phyloP scores from a whole-genome alignment of 371 early-diverging fungal genomes.

The Dinochytrium kinnereticum region DNA sequence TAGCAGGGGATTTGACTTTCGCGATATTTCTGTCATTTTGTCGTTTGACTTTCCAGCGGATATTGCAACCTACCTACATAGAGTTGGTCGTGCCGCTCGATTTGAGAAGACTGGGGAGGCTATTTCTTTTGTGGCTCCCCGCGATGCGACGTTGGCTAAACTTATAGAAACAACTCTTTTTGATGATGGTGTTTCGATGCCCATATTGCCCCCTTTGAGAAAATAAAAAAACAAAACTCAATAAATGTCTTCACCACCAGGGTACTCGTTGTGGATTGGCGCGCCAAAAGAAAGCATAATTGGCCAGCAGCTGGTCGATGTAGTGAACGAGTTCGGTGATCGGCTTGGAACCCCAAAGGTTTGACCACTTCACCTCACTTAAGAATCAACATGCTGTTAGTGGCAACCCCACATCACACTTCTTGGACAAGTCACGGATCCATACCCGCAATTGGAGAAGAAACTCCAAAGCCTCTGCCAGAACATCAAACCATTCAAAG shows the following conservation, averaged over 20 bases:
- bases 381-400: not conserved
- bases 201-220: not conserved
- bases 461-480: constrained; percentile 4
- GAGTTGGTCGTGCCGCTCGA: constrained; percentile 92
- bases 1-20: constrained; percentile 88
- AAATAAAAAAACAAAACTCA: not conserved
- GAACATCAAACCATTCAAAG: constrained; percentile 13
- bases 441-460: constrained; percentile 7
- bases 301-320: not conserved
- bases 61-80: constrained; percentile 89
- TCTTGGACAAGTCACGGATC: constrained; percentile 25
- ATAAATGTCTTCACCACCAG: constrained; percentile 17
- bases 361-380: not conserved
- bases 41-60: constrained; percentile 91
- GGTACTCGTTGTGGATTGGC: constrained; percentile 37
- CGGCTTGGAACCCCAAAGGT: constrained; percentile 37
- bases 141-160: not conserved
- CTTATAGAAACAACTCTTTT: not conserved
- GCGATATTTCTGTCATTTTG: constrained; percentile 84
- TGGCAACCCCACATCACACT: constrained; percentile 42
- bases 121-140: constrained; percentile 3
- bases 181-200: not conserved
- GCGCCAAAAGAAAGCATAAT: constrained; percentile 18
- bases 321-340: constrained; percentile 26
- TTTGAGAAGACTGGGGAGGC: constrained; percentile 72